Percentiles rank a stretch among this genome's conserved stretches.
phyloP scores from a whole-genome alignment of 495 filamentous ascomycete species.

The Beverwykella pulmonaria region DNA sequence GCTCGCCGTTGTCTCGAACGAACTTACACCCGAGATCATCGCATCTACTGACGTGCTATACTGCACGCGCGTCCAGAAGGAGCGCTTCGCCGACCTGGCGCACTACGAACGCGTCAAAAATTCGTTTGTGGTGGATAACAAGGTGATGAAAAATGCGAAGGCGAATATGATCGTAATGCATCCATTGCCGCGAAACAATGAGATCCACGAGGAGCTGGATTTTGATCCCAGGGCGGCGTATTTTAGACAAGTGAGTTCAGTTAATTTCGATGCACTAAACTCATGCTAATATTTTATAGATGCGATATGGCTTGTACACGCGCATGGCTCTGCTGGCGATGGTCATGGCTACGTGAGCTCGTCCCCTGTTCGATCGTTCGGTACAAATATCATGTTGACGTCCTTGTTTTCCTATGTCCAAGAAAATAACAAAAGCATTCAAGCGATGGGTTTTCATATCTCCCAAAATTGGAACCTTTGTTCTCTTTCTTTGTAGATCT shows the following conservation, averaged over 20 bases:
- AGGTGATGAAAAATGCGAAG: constrained; percentile 90
- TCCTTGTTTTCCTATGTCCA: background rate
- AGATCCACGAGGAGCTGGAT: constrained; percentile 94
- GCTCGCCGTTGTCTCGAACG: constrained; percentile 69
- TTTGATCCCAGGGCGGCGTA: constrained; percentile 96
- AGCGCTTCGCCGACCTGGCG: constrained; percentile 77
- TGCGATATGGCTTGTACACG: constrained; percentile 96
- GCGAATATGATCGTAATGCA: constrained; percentile 90
- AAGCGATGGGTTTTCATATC: constrained; percentile 1
- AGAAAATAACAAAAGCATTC: background rate
- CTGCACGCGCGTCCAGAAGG: constrained; percentile 94
- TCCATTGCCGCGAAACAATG: constrained; percentile 87
- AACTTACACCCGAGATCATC: constrained; percentile 82
- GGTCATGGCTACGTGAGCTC: constrained; percentile 69
- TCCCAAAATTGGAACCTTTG: background rate
- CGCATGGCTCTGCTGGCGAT: constrained; percentile 95
- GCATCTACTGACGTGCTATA: constrained; percentile 87
- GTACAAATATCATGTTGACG: background rate
- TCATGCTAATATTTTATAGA: constrained; percentile 62
- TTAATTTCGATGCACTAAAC: background rate
- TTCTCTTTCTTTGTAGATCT: constrained; percentile 14
- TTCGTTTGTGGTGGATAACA: constrained; percentile 83
- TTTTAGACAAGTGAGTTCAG: constrained; percentile 88
- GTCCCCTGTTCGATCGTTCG: background rate
- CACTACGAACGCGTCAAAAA: constrained; percentile 88